A percentile compares a stretch with the other conserved stretches of the same genome.
These are phyloP conservation scores for Phytophthora cajani DNA, from an alignment of 352 stramenopile species.

Conservation along the genomic window DNA sequence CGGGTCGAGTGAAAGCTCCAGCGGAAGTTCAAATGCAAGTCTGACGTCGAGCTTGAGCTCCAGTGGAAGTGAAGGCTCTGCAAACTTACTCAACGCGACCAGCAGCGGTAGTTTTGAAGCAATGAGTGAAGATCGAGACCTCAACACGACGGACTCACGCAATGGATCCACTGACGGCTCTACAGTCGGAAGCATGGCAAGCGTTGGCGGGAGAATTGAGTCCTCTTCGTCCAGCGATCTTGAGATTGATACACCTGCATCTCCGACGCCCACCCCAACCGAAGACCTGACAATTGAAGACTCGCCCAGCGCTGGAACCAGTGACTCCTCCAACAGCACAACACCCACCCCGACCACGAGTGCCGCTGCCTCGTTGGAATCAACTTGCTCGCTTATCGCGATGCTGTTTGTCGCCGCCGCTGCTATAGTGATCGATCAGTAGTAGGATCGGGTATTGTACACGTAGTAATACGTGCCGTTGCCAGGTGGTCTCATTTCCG, in stretches of 20 bases:
- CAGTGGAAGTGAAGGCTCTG: slow-evolving; percentile 11
- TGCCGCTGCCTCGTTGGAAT: neutral
- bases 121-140: slow-evolving; percentile 20
- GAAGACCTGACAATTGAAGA: slow-evolving; percentile 21
- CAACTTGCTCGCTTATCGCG: neutral
- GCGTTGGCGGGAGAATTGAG: neutral
- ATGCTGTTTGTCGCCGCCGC: slow-evolving; percentile 4
- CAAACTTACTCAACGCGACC: neutral
- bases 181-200: slow-evolving; percentile 3
- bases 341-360: slow-evolving; percentile 22
- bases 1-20: slow-evolving; percentile 16
- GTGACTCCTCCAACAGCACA: slow-evolving; percentile 24
- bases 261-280: slow-evolving; percentile 19
- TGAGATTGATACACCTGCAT: slow-evolving; percentile 5
- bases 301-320: neutral
- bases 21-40: slow-evolving; percentile 7
- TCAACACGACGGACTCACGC: slow-evolving; percentile 17
- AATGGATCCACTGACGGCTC: slow-evolving; percentile 4
- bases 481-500: neutral
- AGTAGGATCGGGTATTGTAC: neutral
- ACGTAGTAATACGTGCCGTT: neutral
- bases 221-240: slow-evolving; percentile 12
- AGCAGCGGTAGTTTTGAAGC: slow-evolving; percentile 10
- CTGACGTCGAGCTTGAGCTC: slow-evolving; percentile 15
- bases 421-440: slow-evolving; percentile 2